Evolutionary conservation across 169 alveolate genomes (phyloP), one percentile per base, ranked within the genome.

Genomic region (Ichthyophthirius multifiliis): DNA sequence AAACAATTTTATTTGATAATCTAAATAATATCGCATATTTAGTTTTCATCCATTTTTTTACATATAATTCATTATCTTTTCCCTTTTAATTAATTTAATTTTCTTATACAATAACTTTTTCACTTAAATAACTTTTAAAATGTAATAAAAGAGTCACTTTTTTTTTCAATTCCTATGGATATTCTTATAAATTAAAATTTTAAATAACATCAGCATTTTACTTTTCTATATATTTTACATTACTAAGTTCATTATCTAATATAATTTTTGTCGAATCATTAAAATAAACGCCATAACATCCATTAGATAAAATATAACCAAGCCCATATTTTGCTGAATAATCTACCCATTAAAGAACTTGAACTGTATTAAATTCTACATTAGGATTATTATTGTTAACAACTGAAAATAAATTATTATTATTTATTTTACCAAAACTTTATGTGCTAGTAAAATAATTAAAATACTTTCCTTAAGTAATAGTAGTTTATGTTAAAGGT

Each of bases 251-350:
- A 10, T 92, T 85, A 64, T 89, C 94, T 27, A 90, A 78, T 4
- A 93, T 79, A 20, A 95, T 86, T 87, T 93, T 93, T n/a, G 97
- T 89, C 15, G 92, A 86, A 75, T 95, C 98, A 83, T 95, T 95
- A 73, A 95, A 95, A 82, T 79, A 91, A 9, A 95, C 96, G 10
- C 98, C 98, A 74, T 91, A 78, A 18, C 74, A 64, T 20, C 91
- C 93, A 81, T 93, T 93, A 32, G 90, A 83, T 0, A 93, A 82
- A 15, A 93, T 78, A 84, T 93, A 95, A 37, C 98, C 98, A 5
- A 93, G 83, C 4, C 98, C 63, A 13, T 45, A 45, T 45, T 45
- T 45, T 16, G 5, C 18, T 6, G 63, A 45, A 13, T 45, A 45
- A 45, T 45, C 63, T 6, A 45, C 18, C 63, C 63, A 45, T 45